Base-by-base conservation (phyloP, 2,329 filamentous ascomycete genomes). In the Huntiella moniliformis region DNA sequence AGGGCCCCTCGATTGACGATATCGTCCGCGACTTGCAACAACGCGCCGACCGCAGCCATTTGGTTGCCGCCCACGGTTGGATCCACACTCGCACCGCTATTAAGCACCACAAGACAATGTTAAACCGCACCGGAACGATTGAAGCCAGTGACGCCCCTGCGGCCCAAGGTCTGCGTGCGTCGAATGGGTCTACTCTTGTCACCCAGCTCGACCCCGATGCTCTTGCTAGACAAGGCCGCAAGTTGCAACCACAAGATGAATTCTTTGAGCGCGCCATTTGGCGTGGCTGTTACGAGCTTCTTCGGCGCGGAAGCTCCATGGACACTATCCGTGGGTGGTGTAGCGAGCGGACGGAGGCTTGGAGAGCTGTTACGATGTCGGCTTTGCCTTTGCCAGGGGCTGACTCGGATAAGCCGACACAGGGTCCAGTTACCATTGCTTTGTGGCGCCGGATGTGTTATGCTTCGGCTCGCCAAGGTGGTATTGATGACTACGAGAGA, bases 191-290 rank as follows among this genome's bases (percentile, higher is more conserved):
- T 46, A 70, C 73, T 4, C 63, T 94, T 2, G 76, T 93, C 45
- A 92, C 85, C 1, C 84, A 94, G 54, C 68, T 98, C 32, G 91
- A 98, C 55, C 91, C 91, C 0, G 91, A 98, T 64, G 84, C 86
- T 4, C 69, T 77, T n/a, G 78, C 77, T 34, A 74, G 91, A 50
- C 87, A 96, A 60, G 71, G 70, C 42, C 74, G 82, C 45, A 75
- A 71, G 42, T 66, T 96, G 36, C 81, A 93, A 57, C 73, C 77
- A 17, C 76, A 87, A 54, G 91, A 98, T 57, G 77, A 85, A 52
- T 87, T 79, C 55, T 91, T 88, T 51, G 91, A 98, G 63, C 75
- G 80, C 45, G 82, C 86, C 2, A 82, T 93, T 40, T 96, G 91
- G 87, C 71, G 87, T 50, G 81, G 83, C n/a, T 91, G 84, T 61